Evolutionary conservation across 2,329 filamentous ascomycete genomes (phyloP).

Genomic region (Teratosphaeria destructans): DNA sequence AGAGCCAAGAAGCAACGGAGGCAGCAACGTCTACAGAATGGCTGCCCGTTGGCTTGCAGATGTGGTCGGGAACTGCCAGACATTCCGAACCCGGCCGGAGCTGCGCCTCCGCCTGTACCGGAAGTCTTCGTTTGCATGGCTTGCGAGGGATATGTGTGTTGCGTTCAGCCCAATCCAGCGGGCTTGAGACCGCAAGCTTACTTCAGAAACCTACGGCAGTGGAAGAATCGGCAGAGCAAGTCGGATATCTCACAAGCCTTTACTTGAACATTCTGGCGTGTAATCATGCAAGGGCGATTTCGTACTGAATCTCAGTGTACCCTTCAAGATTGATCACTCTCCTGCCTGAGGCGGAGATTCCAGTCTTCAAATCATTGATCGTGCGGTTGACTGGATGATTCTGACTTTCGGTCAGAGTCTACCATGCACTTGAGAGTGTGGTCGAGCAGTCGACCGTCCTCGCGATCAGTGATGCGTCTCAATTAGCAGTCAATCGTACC

Average conservation of each 20-base stretch:
- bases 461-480: too few relatives aligned
- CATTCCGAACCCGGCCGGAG: not conserved
- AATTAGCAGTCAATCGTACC: too few relatives aligned
- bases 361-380: too few relatives aligned
- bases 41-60: not conserved
- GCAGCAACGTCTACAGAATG: not conserved
- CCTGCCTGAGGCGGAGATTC: too few relatives aligned
- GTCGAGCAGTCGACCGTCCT: too few relatives aligned
- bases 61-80: not conserved
- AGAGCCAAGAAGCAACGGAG: not conserved
- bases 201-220: not conserved
- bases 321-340: not conserved
- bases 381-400: too few relatives aligned
- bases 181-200: not conserved
- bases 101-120: not conserved
- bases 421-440: too few relatives aligned
- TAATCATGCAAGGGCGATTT: not conserved
- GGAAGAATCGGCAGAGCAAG: not conserved
- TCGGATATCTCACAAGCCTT: not conserved
- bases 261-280: not conserved
- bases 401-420: too few relatives aligned
- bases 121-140: not conserved
- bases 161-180: not conserved
- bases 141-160: not conserved
- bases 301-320: not conserved